phyloP scores from a whole-genome alignment of 768 basidiomycete genomes.

The Suillus decipiens region DNA sequence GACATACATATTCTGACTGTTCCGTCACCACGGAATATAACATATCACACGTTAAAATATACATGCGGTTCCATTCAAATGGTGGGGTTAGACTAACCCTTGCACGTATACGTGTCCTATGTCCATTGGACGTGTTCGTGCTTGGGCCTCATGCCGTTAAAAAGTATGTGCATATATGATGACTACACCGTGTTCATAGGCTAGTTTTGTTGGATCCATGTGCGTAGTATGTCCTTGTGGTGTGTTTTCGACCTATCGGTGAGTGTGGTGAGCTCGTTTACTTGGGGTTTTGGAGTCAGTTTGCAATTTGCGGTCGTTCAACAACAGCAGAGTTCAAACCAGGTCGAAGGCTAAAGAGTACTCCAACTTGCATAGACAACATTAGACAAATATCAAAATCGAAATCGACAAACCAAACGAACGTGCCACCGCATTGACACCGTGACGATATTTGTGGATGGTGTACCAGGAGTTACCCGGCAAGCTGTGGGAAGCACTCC shows the following conservation, averaged over 20 bases:
- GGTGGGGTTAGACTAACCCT: too few species aligned
- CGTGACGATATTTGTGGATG: too few species aligned
- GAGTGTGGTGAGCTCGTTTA: background rate
- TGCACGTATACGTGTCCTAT: background rate
- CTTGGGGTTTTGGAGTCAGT: background rate
- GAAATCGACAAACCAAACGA: background rate
- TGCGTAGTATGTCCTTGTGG: background rate
- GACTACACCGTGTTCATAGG: background rate
- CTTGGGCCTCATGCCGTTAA: background rate
- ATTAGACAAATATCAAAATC: background rate
- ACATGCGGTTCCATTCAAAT: background rate
- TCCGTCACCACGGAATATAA: background rate
- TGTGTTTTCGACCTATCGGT: background rate
- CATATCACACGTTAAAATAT: background rate
- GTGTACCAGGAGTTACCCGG: too few species aligned
- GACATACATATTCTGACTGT: background rate
- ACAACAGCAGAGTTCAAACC: too few species aligned
- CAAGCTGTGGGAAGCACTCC: background rate
- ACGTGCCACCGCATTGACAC: too few species aligned
- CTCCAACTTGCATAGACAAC: background rate
- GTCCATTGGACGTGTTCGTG: background rate
- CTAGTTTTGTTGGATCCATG: background rate
- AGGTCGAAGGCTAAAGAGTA: background rate
- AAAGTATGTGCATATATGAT: background rate
- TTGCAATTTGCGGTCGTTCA: background rate